Conservation (phyloP, 2,329 filamentous ascomycete species). For the Pestalotiopsis sp. region DNA sequence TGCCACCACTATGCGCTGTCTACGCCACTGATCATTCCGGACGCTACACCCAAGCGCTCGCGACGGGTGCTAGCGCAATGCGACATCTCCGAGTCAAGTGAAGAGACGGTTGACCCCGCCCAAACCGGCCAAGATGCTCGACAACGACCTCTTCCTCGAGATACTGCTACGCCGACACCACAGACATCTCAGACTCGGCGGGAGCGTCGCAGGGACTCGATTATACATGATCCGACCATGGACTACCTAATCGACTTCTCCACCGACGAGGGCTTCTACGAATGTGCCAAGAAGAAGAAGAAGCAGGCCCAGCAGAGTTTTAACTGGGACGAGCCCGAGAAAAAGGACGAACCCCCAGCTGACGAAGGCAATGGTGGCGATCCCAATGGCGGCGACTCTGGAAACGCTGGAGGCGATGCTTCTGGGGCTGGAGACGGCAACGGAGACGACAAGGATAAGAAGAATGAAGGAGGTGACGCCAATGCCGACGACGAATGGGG, state of each 20-base stretch:
- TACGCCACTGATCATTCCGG: conserved; percentile 31
- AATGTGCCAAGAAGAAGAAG: conserved; percentile 55
- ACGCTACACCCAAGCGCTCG: conserved; percentile 39
- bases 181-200: conserved; percentile 21
- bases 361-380: conserved; percentile 35
- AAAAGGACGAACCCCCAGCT: conserved; percentile 36
- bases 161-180: conserved; percentile 25
- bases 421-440: conserved; percentile 35
- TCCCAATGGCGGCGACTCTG: conserved; percentile 33
- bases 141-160: conserved; percentile 27
- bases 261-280: conserved; percentile 53
- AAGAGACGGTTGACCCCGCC: conserved; percentile 19
- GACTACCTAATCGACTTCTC: conserved; percentile 57
- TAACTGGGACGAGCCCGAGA: conserved; percentile 29
- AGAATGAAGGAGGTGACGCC: conserved; percentile 39
- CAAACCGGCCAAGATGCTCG: conserved; percentile 24
- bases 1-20: conserved; percentile 13
- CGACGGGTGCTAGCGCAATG: conserved; percentile 21
- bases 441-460: conserved; percentile 40
- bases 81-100: conserved; percentile 19
- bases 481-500: conserved; percentile 54
- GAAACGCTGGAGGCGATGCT: conserved; percentile 30
- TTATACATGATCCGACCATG: conserved; percentile 49
- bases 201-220: conserved; percentile 28
- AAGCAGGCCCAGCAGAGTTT: conserved; percentile 19